A percentile compares a stretch with the other conserved stretches of the same genome.
These are phyloP conservation scores for Suillus plorans DNA, from an alignment of 768 basidiomycete species.

Conservation along the genomic window DNA sequence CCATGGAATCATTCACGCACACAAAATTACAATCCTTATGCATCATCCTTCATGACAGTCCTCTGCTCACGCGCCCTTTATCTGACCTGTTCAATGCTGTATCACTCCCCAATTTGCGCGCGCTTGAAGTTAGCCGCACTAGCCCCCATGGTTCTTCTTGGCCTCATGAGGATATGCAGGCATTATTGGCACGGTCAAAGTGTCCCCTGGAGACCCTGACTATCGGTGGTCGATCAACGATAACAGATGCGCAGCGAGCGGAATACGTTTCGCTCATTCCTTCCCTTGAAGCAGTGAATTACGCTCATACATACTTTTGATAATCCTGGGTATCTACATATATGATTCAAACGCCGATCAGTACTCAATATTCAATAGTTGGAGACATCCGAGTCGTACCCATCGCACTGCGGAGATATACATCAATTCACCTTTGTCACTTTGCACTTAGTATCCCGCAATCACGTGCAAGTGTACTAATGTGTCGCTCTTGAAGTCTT, in stretches of 20 bases:
- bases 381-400: no score
- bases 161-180: conserved; percentile 15
- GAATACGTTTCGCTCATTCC: conserved; percentile 18
- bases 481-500: no score
- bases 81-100: conserved; percentile 14
- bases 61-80: not conserved
- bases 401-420: no score
- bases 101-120: conserved; percentile 14
- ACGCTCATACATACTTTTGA: no score
- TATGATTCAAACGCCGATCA: no score
- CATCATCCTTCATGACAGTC: conserved; percentile 1
- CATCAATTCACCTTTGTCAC: no score
- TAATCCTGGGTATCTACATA: no score
- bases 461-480: no score
- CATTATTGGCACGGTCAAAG: conserved; percentile 17
- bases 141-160: conserved; percentile 1
- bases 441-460: no score
- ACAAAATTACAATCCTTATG: conserved; percentile 12
- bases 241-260: conserved; percentile 13
- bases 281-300: conserved; percentile 9
- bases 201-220: conserved; percentile 22
- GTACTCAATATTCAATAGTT: no score
- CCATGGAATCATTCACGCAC: conserved; percentile 7
- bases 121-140: conserved; percentile 4
- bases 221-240: conserved; percentile 11